Base-by-base conservation (phyloP, 2,329 filamentous ascomycete species). In the Fusarium austroafricanum region DNA sequence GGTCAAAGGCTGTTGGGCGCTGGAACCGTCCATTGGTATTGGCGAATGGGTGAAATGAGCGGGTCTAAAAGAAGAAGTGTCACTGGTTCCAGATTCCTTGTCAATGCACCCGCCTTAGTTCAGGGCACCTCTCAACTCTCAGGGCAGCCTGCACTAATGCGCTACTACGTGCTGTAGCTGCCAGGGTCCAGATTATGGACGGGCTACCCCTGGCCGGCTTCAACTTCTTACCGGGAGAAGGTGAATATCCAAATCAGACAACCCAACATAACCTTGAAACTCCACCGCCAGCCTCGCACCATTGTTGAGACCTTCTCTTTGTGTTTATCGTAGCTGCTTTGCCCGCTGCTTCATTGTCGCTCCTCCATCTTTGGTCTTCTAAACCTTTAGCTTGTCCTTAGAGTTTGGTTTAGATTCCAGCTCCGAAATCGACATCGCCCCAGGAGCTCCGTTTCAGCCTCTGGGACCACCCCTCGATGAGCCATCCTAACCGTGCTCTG, bases 381-480 rank as follows among this genome's bases (percentile, higher is more conserved):
- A 47, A 53, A 64, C 44, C 57, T 46, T 61, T 58, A 59, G 61
- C 53, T 59, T 63, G 37, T 43, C 47, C 53, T 55, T 59, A 69
- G 53, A 66, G 66, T 71, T 68, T 58, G 35, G 38, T 39, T 49
- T 61, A 52, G 67, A 70, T 70, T 68, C 66, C 66, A 63, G 50
- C 40, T 55, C 42, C 49, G 45, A 68, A 55, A 61, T 61, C 63
- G 61, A 52, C 40, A 64, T 53, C 37, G 44, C 55, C 67, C 63
- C 42, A 57, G 47, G 52, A 62, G 52, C 60, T 65, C 61, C 52
- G 67, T 70, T 70, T 70, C 67, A 70, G 67, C 67, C 54, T 70
- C 52, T 70, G 51, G 67, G 50, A 70, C 47, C 67, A 70, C 47
- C 67, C 59, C 59, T 70, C 67, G 67, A 70, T 70, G 67, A 65